Evolutionary conservation across 2,329 filamentous ascomycete species (phyloP), one percentile per base, ranked within the genome.

Genomic region (Ceratocystis smalleyi): DNA sequence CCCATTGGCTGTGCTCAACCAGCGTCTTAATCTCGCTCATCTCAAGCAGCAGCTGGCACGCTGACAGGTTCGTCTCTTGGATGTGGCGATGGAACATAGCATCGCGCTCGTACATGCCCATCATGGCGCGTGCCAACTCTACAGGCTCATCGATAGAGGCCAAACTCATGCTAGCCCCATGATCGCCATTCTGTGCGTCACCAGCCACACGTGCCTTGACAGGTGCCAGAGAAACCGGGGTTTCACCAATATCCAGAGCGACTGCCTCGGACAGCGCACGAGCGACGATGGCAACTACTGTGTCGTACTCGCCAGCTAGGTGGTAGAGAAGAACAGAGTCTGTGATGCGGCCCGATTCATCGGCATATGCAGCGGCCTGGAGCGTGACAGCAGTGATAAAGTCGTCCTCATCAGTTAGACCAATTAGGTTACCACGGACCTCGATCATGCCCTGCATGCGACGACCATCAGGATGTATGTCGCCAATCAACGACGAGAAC

Each of bases 281-380:
- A 74, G 91, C 96, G 71, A 97, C 83, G 68, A 97, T 92, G 30
- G 83, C 79, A 54, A 96, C 84, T n/a, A 97, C 95, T 63, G 86
- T 91, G 73, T 99, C 91, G 73, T 95, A 97, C 73, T 99, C 91
- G 71, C 90, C 89, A 0, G 94, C 92, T 54, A 99, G 80, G 73
- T 99, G 92, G 74, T 95, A 97, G 62, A 99, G 80, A 61, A 99
- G 80, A 15, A 97, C 92, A 1, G 95, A 91, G 74, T 99, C 94
- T 0, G 92, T 95, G 1, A 87, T 91, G 61, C 95, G 84, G 47
- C 94, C 92, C 70, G 92, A 95, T 73, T 97, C 92, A 69, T 99
- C 92, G 3, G 94, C 94, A 71, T 91, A 89, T 68, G 87, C 86
- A 49, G 94, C 94, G 7, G 94, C 94, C 73, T 96, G 90, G 54